A percentile compares a stretch with the other conserved stretches of the same genome.
These are phyloP conservation scores for Solanum hybrid DNA, from an alignment of 305 asterid genomes.

Conservation along the genomic window DNA sequence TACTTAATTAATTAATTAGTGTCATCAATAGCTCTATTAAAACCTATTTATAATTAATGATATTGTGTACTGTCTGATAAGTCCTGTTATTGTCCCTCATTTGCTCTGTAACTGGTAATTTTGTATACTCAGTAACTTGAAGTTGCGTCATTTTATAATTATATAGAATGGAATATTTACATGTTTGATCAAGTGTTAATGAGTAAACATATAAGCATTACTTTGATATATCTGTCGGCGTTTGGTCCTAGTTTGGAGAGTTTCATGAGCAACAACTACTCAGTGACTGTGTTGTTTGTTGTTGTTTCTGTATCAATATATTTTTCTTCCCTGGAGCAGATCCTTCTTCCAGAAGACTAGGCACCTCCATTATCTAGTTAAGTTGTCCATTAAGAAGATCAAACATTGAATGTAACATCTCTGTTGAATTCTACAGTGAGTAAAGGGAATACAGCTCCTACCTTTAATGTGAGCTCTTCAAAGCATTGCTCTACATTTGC, in stretches of 20 bases:
- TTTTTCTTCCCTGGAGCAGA: neutral
- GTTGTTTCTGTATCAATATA: neutral
- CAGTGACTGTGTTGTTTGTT: neutral
- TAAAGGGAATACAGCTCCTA: neutral
- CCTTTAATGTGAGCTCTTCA: slow-evolving; percentile 21
- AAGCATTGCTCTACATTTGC: slow-evolving; percentile 17
- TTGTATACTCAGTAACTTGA: neutral
- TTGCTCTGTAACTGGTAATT: neutral
- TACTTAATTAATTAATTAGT: neutral
- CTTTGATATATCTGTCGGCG: neutral
- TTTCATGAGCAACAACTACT: slow-evolving; percentile 4
- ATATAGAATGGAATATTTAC: neutral
- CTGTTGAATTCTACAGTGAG: neutral
- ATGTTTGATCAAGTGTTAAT: neutral
- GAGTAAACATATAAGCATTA: neutral
- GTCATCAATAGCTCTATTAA: neutral
- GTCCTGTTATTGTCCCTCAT: neutral
- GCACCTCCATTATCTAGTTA: slow-evolving; percentile 1
- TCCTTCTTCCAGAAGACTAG: slow-evolving; percentile 1
- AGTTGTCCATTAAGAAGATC: neutral
- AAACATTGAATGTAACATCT: neutral
- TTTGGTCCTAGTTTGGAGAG: neutral
- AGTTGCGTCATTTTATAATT: neutral
- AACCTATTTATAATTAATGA: neutral
- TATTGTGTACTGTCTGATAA: neutral